Conservation (phyloP, 2,329 filamentous ascomycete genomes). For the Colletotrichum sp. region DNA sequence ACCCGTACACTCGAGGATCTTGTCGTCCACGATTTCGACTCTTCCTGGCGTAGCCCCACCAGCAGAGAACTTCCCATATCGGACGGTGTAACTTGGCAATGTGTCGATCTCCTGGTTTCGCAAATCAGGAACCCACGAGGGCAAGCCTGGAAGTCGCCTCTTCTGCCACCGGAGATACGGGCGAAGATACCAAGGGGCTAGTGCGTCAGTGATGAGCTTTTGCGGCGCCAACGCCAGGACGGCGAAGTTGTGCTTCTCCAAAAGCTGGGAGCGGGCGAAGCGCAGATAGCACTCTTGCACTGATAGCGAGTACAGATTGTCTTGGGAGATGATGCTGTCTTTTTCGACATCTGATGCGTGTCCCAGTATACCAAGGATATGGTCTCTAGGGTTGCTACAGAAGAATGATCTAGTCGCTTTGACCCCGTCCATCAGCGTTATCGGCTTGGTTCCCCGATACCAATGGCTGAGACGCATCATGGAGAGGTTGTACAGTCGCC, state of each 20-base stretch:
- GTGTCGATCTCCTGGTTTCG: neutral
- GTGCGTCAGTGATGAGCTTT: neutral
- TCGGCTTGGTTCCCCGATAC: neutral
- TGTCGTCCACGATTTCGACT: neutral
- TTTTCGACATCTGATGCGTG: neutral
- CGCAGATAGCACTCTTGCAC: neutral
- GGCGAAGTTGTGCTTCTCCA: neutral
- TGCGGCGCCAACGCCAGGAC: neutral
- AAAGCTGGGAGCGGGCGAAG: neutral
- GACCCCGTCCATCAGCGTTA: neutral
- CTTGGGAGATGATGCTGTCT: neutral
- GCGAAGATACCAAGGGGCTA: neutral
- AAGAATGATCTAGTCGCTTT: neutral
- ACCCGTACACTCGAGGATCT: neutral
- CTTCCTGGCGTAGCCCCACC: neutral
- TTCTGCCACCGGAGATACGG: neutral
- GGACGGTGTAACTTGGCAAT: neutral
- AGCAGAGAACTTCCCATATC: neutral
- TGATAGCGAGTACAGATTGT: neutral
- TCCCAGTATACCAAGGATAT: neutral
- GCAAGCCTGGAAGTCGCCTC: neutral
- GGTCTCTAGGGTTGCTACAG: slow-evolving; percentile 1
- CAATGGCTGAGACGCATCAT: neutral
- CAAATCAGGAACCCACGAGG: neutral
- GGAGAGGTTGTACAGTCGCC: neutral